Evolutionary conservation across 192 early-diverging fungal species (phyloP).

Genomic region (Piromyces sp.): DNA sequence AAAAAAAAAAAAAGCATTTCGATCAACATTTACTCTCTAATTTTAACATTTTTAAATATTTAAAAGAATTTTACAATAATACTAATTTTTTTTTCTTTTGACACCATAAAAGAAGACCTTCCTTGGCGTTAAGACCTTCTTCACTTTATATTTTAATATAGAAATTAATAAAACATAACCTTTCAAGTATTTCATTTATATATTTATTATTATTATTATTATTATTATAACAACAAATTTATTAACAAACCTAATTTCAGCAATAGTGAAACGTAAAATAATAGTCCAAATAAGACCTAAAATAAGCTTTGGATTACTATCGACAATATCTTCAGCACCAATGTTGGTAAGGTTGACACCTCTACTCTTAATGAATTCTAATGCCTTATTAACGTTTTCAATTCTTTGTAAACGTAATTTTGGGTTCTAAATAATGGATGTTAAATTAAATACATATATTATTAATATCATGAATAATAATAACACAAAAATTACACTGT

Average conservation of each 20-base stretch:
- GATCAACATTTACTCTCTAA: too few species aligned
- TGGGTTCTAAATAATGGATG: slow-evolving; percentile 39
- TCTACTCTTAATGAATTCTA: slow-evolving; percentile 77
- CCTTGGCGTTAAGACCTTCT: slow-evolving; percentile 89
- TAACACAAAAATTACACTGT: too few species aligned
- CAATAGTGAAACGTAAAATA: slow-evolving; percentile 91
- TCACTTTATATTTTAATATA: slow-evolving; percentile 32
- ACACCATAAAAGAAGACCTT: slow-evolving; percentile 92
- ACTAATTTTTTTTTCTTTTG: slow-evolving; percentile 90
- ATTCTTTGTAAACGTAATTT: slow-evolving; percentile 84
- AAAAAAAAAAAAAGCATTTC: too few species aligned
- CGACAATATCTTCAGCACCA: slow-evolving; percentile 95
- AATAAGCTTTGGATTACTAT: slow-evolving; percentile 75
- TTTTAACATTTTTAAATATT: too few species aligned
- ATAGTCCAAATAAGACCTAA: slow-evolving; percentile 94
- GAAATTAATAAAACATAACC: too few species aligned
- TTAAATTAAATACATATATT: too few species aligned
- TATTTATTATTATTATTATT: not conserved
- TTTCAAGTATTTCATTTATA: too few species aligned
- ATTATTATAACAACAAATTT: not conserved
- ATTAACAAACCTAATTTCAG: slow-evolving; percentile 54
- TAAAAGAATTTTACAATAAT: too few species aligned
- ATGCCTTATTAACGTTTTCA: slow-evolving; percentile 85
- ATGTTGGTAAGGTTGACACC: slow-evolving; percentile 84
- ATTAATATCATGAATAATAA: too few species aligned